A percentile compares a stretch with the other conserved stretches of the same genome.
Conservation (phyloP, 257 asterid genomes). For the Solanum arcanum region DNA sequence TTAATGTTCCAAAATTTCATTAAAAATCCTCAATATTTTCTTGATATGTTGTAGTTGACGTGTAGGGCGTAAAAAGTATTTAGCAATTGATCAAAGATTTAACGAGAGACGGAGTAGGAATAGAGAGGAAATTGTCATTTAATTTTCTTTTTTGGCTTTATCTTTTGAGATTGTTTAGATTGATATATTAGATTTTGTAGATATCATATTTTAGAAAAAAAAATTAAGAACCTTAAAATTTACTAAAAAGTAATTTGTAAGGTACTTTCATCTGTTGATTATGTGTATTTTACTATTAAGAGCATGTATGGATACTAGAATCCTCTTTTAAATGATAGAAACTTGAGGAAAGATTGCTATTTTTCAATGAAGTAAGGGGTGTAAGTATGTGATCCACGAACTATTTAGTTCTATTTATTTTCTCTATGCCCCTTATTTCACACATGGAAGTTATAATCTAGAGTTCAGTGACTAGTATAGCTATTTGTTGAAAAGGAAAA, state of each 20-base stretch:
- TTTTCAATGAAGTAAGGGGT: neutral
- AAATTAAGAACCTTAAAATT: too few species aligned
- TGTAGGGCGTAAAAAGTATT: constrained; percentile 23
- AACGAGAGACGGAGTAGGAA: too few species aligned
- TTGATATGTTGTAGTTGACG: neutral
- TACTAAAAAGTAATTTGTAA: too few species aligned
- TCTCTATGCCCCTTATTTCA: neutral
- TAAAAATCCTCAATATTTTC: neutral
- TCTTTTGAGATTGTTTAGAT: too few species aligned
- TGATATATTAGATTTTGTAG: neutral
- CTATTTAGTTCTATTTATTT: too few species aligned
- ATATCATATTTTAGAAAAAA: too few species aligned
- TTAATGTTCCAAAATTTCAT: constrained; percentile 8
- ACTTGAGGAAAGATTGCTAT: neutral
- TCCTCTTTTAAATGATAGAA: neutral
- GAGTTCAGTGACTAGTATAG: neutral
- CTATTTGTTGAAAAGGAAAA: too few species aligned
- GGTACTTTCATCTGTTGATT: neutral
- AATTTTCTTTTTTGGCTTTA: too few species aligned
- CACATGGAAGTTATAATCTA: too few species aligned
- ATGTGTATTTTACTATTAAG: neutral
- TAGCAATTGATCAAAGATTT: neutral
- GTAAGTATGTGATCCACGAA: neutral
- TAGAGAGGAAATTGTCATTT: neutral
- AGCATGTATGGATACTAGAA: too few species aligned